Evolutionary conservation across 768 basidiomycete genomes (phyloP), one percentile per base, ranked within the genome.

Genomic region (Imleria badia): DNA sequence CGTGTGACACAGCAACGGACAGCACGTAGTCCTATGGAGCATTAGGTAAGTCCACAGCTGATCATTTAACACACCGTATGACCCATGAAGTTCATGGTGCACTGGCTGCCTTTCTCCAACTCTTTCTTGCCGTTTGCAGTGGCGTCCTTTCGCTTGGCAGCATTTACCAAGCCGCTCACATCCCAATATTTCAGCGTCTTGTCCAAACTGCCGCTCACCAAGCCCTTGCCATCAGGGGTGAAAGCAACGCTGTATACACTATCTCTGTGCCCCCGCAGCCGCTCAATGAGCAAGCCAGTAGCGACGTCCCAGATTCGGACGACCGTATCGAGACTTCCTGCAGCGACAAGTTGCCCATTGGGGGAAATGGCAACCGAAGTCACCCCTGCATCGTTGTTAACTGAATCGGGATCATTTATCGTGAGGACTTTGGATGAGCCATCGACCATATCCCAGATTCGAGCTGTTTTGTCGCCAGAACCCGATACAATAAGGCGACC

Each of bases 161-260:
- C 64, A 71, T 53, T 65, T 69, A 68, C 56, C 59, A 72, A 30
- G 17, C 67, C 69, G 14, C 62, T 69, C 39, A 93, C 80, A 66
- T 94, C 91, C 91, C 93, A 94, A 55, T 87, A 84, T 70, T 93
- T 91, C 56, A 95, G 67, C 45, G 89, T 92, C 78, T 90, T 89
- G 66, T 95, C 92, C 65, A 95, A 73, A 72, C 90, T 93, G 36
- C 95, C 96, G 57, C 90, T 94, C 6, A 98, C 92, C 59, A 97
- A 78, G 48, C 82, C 85, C 64, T 84, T 83, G 11, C 94, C 94
- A 65, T 97, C 95, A 0, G 93, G 94, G 2, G 91, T 93, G 72
- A 98, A 99, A 29, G 91, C 93, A 5, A 94, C 83, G 45, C 87
- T 87, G 69, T 94, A 94, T 41, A 95, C 93, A 48, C 86, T 87